Conservation (phyloP, 768 basidiomycete genomes). For the Lanmaoa rubissima region DNA sequence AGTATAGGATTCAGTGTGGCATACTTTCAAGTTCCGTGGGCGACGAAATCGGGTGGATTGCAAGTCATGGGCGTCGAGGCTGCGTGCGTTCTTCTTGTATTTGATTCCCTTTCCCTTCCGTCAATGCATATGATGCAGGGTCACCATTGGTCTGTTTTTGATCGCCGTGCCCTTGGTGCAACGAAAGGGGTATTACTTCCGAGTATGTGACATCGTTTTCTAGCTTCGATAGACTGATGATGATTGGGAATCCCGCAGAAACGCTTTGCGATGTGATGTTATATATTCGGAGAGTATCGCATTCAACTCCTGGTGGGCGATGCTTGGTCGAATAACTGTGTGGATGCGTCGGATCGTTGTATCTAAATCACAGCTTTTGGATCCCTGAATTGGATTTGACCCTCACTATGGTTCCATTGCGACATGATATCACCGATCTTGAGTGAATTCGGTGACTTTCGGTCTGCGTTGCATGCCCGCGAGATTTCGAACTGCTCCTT, state of each 20-base stretch:
- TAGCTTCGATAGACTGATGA: neutral
- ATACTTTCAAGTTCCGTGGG: conserved; percentile 43
- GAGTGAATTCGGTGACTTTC: too few relatives aligned
- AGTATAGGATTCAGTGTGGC: conserved; percentile 36
- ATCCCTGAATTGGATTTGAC: neutral
- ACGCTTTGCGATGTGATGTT: conserved; percentile 20
- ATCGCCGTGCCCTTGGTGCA: conserved; percentile 38
- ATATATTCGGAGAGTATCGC: too few relatives aligned
- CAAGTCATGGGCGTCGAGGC: conserved; percentile 39
- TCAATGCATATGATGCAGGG: conserved; percentile 15
- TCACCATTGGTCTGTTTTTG: conserved; percentile 35
- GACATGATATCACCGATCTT: too few relatives aligned
- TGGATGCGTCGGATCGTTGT: neutral
- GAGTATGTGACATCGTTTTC: conserved; percentile 26
- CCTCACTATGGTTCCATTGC: too few relatives aligned
- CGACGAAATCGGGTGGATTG: conserved; percentile 34
- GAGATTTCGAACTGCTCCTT: neutral
- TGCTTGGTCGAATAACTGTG: neutral
- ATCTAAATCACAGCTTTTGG: neutral
- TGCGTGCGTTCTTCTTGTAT: conserved; percentile 23
- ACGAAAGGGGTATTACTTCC: conserved; percentile 31
- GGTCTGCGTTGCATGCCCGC: neutral
- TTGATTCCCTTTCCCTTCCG: neutral
- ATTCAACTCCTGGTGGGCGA: neutral
- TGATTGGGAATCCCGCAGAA: conserved; percentile 5